Conservation (phyloP, 2,329 filamentous ascomycete genomes). For the Neopestalotiopsis sp. region DNA sequence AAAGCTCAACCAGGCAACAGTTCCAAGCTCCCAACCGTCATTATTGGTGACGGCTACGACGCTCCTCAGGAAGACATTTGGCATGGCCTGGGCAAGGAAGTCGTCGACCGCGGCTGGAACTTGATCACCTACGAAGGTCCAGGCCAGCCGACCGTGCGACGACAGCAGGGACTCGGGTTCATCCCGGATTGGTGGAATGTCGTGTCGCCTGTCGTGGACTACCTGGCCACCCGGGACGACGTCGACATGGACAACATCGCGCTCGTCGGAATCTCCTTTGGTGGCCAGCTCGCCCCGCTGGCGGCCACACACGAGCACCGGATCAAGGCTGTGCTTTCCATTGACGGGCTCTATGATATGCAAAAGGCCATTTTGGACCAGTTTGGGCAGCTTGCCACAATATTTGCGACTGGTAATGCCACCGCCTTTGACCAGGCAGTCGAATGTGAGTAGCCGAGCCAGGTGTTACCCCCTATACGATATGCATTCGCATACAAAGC, state of each 20-base stretch:
- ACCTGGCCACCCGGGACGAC: constrained; percentile 5
- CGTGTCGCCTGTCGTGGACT: constrained; percentile 30
- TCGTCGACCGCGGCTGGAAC: constrained; percentile 34
- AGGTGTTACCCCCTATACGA: background rate
- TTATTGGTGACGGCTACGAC: constrained; percentile 43
- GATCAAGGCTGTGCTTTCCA: constrained; percentile 11
- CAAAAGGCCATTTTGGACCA: constrained; percentile 15
- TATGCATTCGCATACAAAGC: background rate
- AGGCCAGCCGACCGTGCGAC: constrained; percentile 38
- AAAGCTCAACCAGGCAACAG: constrained; percentile 18
- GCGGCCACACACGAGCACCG: constrained; percentile 11
- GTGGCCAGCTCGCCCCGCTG: constrained; percentile 11
- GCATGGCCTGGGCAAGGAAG: constrained; percentile 34
- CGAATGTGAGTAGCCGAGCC: background rate
- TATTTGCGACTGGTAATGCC: constrained; percentile 14
- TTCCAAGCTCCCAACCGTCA: constrained; percentile 34
- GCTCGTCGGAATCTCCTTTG: constrained; percentile 12
- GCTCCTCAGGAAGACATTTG: constrained; percentile 42
- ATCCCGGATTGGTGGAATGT: constrained; percentile 42
- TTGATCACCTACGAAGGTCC: constrained; percentile 43
- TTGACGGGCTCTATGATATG: constrained; percentile 19
- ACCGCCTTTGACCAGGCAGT: constrained; percentile 4
- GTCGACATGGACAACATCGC: constrained; percentile 17
- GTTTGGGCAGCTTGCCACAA: constrained; percentile 21
- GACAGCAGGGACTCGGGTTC: constrained; percentile 40